A percentile compares a stretch with the other conserved stretches of the same genome.
phyloP scores from a whole-genome alignment of 441 rosid genomes.

The Aquilaria agallochum region DNA sequence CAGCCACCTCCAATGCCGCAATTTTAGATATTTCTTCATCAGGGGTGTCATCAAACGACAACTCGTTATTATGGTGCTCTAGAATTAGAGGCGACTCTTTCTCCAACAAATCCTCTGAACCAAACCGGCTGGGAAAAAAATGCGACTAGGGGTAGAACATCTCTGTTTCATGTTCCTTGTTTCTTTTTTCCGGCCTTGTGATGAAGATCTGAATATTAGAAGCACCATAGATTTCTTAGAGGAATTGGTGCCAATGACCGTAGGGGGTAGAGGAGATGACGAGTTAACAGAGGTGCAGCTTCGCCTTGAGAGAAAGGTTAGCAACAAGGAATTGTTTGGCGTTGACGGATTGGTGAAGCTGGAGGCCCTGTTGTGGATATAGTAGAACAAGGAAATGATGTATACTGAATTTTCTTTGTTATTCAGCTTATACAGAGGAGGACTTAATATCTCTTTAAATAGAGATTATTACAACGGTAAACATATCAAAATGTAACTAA shows the following conservation, averaged over 20 bases:
- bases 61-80: too few species aligned
- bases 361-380: constrained; percentile 8
- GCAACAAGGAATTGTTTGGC: constrained; percentile 84
- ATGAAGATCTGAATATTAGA: constrained; percentile 25
- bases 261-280: constrained; percentile 94
- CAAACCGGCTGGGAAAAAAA: too few species aligned
- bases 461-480: too few species aligned
- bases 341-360: constrained; percentile 38
- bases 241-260: constrained; percentile 97
- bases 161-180: constrained; percentile 17
- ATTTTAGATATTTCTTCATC: constrained; percentile 34
- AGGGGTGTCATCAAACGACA: too few species aligned
- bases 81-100: too few species aligned
- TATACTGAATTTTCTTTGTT: too few species aligned
- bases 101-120: too few species aligned
- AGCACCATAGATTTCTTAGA: constrained; percentile 63
- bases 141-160: too few species aligned
- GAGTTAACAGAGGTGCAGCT: constrained; percentile 29
- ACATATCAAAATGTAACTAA: too few species aligned
- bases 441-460: too few species aligned
- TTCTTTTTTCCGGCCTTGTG: constrained; percentile 18
- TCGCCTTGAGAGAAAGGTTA: constrained; percentile 5
- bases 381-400: too few species aligned
- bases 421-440: too few species aligned
- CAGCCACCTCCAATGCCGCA: constrained; percentile 43